Evolutionary conservation across 2,329 filamentous ascomycete species (phyloP).

Genomic region (Septoria petroselini): DNA sequence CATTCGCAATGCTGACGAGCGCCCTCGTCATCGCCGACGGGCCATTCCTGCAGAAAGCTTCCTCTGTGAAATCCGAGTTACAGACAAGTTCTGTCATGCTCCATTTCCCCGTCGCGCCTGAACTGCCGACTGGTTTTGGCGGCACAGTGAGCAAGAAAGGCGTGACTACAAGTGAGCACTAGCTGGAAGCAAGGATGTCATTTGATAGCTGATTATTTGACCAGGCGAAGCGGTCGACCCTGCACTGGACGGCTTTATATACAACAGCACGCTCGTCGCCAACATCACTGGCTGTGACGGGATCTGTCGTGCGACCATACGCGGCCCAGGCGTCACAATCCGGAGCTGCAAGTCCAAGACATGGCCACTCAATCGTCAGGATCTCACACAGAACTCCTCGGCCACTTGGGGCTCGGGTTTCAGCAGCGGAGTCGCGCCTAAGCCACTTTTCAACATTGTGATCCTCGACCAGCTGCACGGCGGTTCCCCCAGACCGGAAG

Average conservation of each 20-base stretch:
- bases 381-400: neutral
- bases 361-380: conserved; percentile 1
- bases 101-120: conserved; percentile 11
- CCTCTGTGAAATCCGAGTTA: conserved; percentile 3
- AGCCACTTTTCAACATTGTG: conserved; percentile 10
- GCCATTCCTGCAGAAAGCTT: conserved; percentile 18
- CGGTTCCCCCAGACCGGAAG: conserved; percentile 1
- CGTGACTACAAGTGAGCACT: neutral
- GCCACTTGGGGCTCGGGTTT: conserved; percentile 7
- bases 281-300: conserved; percentile 6
- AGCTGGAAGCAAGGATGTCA: neutral
- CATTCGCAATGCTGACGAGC: conserved; percentile 10
- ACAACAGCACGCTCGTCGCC: conserved; percentile 8
- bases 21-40: conserved; percentile 14
- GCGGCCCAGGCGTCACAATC: conserved; percentile 3
- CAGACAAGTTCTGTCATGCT: conserved; percentile 9
- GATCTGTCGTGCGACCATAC: conserved; percentile 3
- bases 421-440: neutral
- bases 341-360: conserved; percentile 5
- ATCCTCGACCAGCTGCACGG: neutral
- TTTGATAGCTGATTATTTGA: neutral
- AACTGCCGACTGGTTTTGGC: conserved; percentile 17
- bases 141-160: conserved; percentile 3
- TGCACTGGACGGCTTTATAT: neutral
- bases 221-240: conserved; percentile 3